Percentiles rank a stretch among this genome's conserved stretches.
These are phyloP conservation scores for Boletus sp. DNA, from an alignment of 768 basidiomycete genomes.

Conservation along the genomic window DNA sequence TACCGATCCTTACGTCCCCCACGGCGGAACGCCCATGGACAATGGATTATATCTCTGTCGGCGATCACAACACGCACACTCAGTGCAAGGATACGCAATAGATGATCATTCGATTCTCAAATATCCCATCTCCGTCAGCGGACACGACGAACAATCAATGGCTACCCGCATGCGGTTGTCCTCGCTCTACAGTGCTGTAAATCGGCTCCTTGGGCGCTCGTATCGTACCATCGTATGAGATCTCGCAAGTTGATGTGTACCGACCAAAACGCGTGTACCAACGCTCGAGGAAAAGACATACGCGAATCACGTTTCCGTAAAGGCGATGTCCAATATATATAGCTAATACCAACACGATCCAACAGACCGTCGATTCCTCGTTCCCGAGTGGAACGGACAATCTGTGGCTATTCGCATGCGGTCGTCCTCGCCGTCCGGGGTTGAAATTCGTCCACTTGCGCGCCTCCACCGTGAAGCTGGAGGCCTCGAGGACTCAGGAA, in stretches of 20 bases:
- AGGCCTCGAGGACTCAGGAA: not conserved
- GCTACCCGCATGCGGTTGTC: not conserved
- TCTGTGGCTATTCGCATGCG: not conserved
- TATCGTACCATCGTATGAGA: not conserved
- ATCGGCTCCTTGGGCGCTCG: not conserved
- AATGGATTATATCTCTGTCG: conserved; percentile 7
- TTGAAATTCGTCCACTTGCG: not conserved
- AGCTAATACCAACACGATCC: not conserved
- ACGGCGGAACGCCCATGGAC: not conserved
- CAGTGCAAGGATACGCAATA: not conserved
- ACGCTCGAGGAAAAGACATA: not conserved
- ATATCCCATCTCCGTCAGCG: conserved; percentile 5
- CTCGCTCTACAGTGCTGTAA: not conserved
- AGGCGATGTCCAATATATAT: not conserved
- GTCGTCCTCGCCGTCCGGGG: not conserved
- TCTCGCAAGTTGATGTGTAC: not conserved
- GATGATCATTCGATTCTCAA: conserved; percentile 5
- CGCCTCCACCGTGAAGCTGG: not conserved
- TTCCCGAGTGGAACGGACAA: not conserved
- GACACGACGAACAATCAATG: conserved; percentile 3
- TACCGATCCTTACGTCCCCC: conserved; percentile 13
- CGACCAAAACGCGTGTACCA: not conserved
- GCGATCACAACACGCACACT: conserved; percentile 22
- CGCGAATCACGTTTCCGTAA: not conserved
- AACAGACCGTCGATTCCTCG: not conserved